Evolutionary conservation across 2,329 filamentous ascomycete genomes (phyloP).

Genomic region (Pochonia chlamydosporia): DNA sequence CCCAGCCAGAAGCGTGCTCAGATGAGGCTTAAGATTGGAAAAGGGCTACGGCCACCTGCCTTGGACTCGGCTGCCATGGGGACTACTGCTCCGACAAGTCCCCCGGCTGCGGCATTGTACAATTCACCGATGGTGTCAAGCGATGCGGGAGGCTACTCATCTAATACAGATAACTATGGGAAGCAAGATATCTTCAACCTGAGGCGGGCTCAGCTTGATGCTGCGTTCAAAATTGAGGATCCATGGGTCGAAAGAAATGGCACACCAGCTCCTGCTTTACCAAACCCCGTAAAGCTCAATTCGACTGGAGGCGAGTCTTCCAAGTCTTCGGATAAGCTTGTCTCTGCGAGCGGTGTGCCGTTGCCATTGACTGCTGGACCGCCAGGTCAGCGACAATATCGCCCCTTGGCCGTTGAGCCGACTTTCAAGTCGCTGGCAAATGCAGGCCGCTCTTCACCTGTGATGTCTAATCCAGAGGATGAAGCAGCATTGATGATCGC

Average conservation of each 20-base stretch:
- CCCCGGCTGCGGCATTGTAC: background rate
- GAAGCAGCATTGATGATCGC: constrained; percentile 17
- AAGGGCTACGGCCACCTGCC: constrained; percentile 16
- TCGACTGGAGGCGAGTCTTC: constrained; percentile 1
- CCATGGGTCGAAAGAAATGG: constrained; percentile 1
- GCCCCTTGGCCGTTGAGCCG: constrained; percentile 36
- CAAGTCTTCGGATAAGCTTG: constrained; percentile 13
- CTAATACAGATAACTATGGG: background rate
- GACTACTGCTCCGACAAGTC: constrained; percentile 1
- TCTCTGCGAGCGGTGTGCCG: constrained; percentile 36
- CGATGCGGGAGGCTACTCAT: background rate
- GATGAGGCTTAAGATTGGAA: constrained; percentile 33
- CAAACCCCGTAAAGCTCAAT: background rate
- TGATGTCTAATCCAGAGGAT: constrained; percentile 13
- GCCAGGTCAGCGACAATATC: constrained; percentile 46
- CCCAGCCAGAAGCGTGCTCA: constrained; percentile 47
- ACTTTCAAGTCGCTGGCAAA: constrained; percentile 24
- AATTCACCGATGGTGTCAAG: background rate
- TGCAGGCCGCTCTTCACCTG: constrained; percentile 5
- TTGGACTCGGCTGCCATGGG: constrained; percentile 1
- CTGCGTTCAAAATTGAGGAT: constrained; percentile 2
- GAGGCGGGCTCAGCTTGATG: constrained; percentile 1
- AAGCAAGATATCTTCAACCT: background rate
- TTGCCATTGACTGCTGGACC: constrained; percentile 48
- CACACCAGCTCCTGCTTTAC: background rate